These are phyloP conservation scores for Rhodotorula sp. DNA, from an alignment of 1,284 basidiomycete species.

Conservation along the genomic window DNA sequence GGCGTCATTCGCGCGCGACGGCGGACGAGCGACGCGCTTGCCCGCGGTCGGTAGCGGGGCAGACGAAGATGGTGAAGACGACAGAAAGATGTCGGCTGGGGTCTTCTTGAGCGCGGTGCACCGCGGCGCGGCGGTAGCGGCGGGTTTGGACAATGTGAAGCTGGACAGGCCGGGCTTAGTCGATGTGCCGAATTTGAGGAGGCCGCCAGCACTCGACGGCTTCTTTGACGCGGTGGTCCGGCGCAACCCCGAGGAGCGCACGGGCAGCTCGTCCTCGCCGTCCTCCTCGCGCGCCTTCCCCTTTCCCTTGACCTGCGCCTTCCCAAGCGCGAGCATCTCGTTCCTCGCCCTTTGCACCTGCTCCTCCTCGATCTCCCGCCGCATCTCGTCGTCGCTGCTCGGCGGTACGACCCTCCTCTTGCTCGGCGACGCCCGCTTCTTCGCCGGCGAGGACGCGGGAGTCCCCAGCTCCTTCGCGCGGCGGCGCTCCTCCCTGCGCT, in stretches of 20 bases:
- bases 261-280: not conserved
- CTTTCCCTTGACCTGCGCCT: slow-evolving; percentile 4
- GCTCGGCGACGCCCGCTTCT: not conserved
- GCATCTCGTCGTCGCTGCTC: not conserved
- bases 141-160: slow-evolving; percentile 1
- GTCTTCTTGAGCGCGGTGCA: too few relatives aligned
- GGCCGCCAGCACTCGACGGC: not conserved
- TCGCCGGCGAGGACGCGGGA: not conserved
- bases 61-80: not conserved
- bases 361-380: not conserved
- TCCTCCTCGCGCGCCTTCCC: not conserved
- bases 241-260: not conserved
- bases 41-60: not conserved
- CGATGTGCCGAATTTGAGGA: not conserved
- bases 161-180: not conserved
- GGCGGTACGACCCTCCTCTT: not conserved
- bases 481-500: not conserved
- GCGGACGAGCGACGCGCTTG: not conserved
- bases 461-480: not conserved
- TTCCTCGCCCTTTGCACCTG: not conserved
- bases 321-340: not conserved
- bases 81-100: not conserved
- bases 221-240: not conserved
- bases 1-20: not conserved
- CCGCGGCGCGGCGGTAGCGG: not conserved